Percentiles rank a stretch among this genome's conserved stretches.
Conservation (phyloP, 73 alveolate genomes). For the Blepharisma japonicum region DNA sequence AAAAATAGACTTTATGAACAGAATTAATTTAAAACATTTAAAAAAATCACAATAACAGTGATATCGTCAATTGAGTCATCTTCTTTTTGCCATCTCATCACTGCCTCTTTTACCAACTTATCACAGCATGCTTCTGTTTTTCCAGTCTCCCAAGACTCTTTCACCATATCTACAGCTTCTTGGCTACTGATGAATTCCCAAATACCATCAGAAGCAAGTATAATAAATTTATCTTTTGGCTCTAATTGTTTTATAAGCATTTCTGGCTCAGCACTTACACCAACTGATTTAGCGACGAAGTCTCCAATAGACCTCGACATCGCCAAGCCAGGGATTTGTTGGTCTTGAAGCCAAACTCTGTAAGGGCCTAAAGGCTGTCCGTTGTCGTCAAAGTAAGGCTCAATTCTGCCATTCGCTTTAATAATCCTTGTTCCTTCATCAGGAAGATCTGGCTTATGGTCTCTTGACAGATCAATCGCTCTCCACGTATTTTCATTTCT, state of each 20-base stretch:
- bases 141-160: too few relatives aligned
- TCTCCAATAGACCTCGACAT: constrained; percentile 73
- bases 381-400: constrained; percentile 54
- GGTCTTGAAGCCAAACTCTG: constrained; percentile 64
- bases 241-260: constrained; percentile 41
- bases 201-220: constrained; percentile 58
- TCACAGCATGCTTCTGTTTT: constrained; percentile 68
- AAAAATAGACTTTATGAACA: too few relatives aligned
- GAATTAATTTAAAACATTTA: constrained; percentile 13
- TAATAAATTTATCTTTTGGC: constrained; percentile 29
- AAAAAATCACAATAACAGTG: constrained; percentile 31
- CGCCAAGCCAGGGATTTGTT: constrained; percentile 66
- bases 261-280: constrained; percentile 62
- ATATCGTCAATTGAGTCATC: constrained; percentile 34
- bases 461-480: constrained; percentile 77
- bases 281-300: constrained; percentile 56
- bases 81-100: constrained; percentile 33
- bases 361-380: constrained; percentile 56
- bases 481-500: constrained; percentile 57
- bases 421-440: constrained; percentile 91
- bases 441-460: constrained; percentile 91
- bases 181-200: constrained; percentile 47
- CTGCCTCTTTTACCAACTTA: constrained; percentile 43
- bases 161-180: constrained; percentile 17
- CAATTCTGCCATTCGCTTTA: constrained; percentile 81